Percentiles rank a stretch among this genome's conserved stretches.
phyloP scores from a whole-genome alignment of 306 rosid species.

The Trifolium fragiferum region DNA sequence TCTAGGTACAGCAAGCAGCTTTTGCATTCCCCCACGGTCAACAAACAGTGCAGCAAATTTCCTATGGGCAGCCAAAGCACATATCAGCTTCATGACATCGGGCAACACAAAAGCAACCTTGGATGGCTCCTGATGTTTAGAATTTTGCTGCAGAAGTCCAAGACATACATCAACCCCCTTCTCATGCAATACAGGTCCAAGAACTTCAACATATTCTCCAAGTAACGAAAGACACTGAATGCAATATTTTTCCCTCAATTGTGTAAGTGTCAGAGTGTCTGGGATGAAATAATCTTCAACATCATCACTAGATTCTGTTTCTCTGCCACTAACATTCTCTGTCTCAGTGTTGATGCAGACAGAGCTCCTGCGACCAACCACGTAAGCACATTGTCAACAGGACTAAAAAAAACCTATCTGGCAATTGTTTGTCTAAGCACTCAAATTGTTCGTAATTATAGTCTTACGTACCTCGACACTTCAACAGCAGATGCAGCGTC shows the following conservation, averaged over 20 bases:
- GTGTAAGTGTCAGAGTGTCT: conserved; percentile 69
- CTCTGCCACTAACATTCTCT: conserved; percentile 50
- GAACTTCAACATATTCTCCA: conserved; percentile 98
- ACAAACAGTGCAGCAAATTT: conserved; percentile 96
- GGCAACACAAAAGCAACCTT: conserved; percentile 77
- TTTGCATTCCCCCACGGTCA: conserved; percentile 96
- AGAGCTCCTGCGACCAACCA: conserved; percentile 67
- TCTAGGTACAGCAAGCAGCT: conserved; percentile 93
- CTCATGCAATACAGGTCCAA: conserved; percentile 96
- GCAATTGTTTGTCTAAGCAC: conserved; percentile 20
- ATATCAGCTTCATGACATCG: conserved; percentile 93
- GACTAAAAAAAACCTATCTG: conserved; percentile 23
- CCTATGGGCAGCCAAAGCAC: conserved; percentile 96
- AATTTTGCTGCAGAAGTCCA: conserved; percentile 79
- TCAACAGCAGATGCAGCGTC: conserved; percentile 92
- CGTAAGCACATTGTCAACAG: conserved; percentile 29
- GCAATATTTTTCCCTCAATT: conserved; percentile 88
- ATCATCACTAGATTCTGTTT: conserved; percentile 60
- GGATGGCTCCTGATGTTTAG: conserved; percentile 67
- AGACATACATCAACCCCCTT: conserved; percentile 97
- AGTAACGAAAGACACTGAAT: conserved; percentile 93
- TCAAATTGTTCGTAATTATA: conserved; percentile 21
- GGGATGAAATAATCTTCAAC: conserved; percentile 83
- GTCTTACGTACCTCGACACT: conserved; percentile 69
- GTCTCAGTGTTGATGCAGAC: conserved; percentile 45